phyloP scores from a whole-genome alignment of 2,329 filamentous ascomycete species.

The Tolypocladium album region DNA sequence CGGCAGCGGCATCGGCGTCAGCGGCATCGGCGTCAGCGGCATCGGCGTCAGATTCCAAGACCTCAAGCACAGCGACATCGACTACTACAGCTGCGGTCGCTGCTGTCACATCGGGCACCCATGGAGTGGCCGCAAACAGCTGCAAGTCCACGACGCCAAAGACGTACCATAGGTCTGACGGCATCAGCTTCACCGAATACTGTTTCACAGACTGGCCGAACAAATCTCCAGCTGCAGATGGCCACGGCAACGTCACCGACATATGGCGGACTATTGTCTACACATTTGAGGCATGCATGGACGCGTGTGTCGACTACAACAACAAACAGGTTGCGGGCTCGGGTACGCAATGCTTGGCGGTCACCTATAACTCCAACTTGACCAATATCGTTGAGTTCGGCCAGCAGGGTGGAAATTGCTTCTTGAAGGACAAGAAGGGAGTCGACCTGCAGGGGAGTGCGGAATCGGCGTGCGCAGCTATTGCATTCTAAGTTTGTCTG shows the following conservation, averaged over 20 bases:
- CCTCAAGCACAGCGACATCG: background rate
- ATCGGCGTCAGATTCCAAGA: background rate
- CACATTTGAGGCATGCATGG: constrained; percentile 11
- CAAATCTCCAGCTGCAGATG: constrained; percentile 1
- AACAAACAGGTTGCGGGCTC: constrained; percentile 1
- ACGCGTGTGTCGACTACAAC: constrained; percentile 7
- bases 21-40: background rate
- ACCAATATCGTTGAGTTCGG: constrained; percentile 1
- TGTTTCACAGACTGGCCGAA: constrained; percentile 12
- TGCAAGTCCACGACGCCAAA: constrained; percentile 5
- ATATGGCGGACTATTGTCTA: constrained; percentile 4
- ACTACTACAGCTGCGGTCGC: background rate
- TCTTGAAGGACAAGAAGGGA: constrained; percentile 9
- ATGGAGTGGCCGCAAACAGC: constrained; percentile 6
- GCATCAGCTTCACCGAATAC: constrained; percentile 4
- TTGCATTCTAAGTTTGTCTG: background rate
- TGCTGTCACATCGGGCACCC: constrained; percentile 4
- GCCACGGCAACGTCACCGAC: constrained; percentile 8
- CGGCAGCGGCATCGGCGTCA: background rate
- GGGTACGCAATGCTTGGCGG: constrained; percentile 3
- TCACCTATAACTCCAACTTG: constrained; percentile 10
- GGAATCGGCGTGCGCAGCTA: background rate
- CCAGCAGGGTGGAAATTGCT: constrained; percentile 8
- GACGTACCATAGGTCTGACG: constrained; percentile 3
- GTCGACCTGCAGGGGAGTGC: background rate